Evolutionary conservation across 2,329 filamentous ascomycete species (phyloP), one percentile per base, ranked within the genome.

Genomic region (Herpotrichia juniperi): DNA sequence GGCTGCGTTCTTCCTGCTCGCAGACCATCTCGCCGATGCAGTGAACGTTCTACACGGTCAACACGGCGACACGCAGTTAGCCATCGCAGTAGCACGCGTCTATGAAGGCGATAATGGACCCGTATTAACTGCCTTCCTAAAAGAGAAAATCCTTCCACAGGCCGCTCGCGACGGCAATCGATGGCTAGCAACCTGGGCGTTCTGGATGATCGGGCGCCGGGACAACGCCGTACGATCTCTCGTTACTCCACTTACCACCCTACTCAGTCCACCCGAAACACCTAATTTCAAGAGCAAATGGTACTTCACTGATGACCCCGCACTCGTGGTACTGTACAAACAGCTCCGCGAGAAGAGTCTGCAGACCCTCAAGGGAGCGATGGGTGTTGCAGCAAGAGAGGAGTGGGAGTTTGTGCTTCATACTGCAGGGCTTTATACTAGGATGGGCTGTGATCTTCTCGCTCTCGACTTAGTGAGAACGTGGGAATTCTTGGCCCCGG

Each of bases 131-230:
- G 85, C 84, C 50, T 80, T 99, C 8, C 78, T 99, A 1, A 85
- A 90, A 63, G 89, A 96, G 10, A 89, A 88, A 54, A 84, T 97
- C 1, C 79, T 97, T 0, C 84, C 87, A 0, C 76, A 90, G 56
- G 94, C 94, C 16, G 86, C 89, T 0, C 82, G 86, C 34, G 87
- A 93, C 57, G 91, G 91, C 2, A 93, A 99, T 67, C 83, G 93
- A 51, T 99, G 94, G 93, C 84, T 96, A 52, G 90, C 93, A 10
- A 94, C 90, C 0, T 99, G 94, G 94, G 90, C 91, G 2, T 96
- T 96, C 69, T 96, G 91, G 88, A 90, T 96, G 82, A 81, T 97
- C 4, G 86, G 86, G 31, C 84, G 89, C 56, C 85, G 87, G 54
- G 90, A 96, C 60, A 89, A 92, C 80, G 90, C 93, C 5, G 91